These are phyloP conservation scores for Aotearoamyces nothofagi DNA, from an alignment of 2,329 filamentous ascomycete species.

Conservation along the genomic window DNA sequence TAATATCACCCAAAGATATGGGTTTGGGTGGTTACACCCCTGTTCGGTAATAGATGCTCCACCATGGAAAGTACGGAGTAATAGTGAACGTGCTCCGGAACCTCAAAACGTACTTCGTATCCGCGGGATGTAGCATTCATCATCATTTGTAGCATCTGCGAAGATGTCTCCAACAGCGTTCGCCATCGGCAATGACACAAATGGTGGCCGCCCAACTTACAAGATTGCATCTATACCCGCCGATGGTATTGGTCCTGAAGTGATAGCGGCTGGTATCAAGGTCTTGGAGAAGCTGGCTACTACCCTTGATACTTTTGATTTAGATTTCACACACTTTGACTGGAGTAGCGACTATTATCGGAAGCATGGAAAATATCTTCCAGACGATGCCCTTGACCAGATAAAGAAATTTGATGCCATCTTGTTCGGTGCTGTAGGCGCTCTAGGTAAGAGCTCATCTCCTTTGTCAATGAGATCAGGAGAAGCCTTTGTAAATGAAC, in stretches of 20 bases:
- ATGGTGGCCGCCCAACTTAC: constrained; percentile 17
- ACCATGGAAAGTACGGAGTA: no score
- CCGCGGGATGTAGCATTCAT: no score
- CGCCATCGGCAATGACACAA: neutral
- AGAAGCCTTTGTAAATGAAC: neutral
- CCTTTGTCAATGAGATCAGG: neutral
- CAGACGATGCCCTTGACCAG: constrained; percentile 36
- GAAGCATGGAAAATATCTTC: constrained; percentile 41
- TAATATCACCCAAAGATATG: no score
- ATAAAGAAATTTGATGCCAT: constrained; percentile 38
- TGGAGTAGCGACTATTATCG: constrained; percentile 46
- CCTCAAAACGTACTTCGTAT: no score
- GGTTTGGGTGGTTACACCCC: no score
- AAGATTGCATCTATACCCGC: constrained; percentile 45
- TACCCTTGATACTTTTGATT: constrained; percentile 38
- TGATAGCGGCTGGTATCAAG: constrained; percentile 42
- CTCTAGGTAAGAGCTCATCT: constrained; percentile 32
- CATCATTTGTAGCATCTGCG: no score
- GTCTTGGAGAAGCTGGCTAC: constrained; percentile 39
- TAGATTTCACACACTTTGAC: constrained; percentile 44
- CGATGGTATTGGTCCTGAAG: constrained; percentile 48
- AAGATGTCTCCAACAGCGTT: constrained; percentile 1
- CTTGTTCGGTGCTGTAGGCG: constrained; percentile 40
- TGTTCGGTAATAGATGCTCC: no score
- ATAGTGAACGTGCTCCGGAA: no score